Conservation (phyloP, 306 rosid species). For the Luffa acutangula region DNA sequence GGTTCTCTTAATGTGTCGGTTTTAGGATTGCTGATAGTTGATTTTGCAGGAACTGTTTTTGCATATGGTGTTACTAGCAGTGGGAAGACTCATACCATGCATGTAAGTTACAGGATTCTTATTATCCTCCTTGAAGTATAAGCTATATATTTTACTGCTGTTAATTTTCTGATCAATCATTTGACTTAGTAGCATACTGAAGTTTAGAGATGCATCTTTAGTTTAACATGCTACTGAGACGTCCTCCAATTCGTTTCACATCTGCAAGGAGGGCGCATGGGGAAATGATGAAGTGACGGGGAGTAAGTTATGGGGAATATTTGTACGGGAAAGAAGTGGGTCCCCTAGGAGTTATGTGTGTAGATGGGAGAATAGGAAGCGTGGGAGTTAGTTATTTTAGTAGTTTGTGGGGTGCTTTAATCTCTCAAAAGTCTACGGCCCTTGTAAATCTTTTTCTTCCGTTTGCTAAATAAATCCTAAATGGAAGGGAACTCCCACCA, state of each 20-base stretch:
- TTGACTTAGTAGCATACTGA: neutral
- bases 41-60: conserved; percentile 72
- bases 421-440: neutral
- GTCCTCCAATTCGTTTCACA: neutral
- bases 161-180: neutral
- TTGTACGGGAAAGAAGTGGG: neutral
- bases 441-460: neutral
- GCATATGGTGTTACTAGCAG: conserved; percentile 92
- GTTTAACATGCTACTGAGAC: neutral
- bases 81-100: conserved; percentile 94
- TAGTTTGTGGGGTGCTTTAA: neutral
- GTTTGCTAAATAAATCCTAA: neutral
- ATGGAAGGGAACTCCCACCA: neutral
- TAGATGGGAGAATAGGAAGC: neutral
- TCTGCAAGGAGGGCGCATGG: neutral
- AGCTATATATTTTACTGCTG: neutral
- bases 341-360: neutral
- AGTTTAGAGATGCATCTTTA: neutral
- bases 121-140: neutral
- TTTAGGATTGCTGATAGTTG: conserved; percentile 8
- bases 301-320: neutral
- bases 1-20: neutral
- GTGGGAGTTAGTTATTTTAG: neutral
- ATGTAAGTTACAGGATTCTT: conserved; percentile 38
- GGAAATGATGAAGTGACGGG: neutral